Evolutionary conservation across 1,284 basidiomycete genomes (phyloP), one percentile per base, ranked within the genome.

Genomic region (Ustilago lituana): DNA sequence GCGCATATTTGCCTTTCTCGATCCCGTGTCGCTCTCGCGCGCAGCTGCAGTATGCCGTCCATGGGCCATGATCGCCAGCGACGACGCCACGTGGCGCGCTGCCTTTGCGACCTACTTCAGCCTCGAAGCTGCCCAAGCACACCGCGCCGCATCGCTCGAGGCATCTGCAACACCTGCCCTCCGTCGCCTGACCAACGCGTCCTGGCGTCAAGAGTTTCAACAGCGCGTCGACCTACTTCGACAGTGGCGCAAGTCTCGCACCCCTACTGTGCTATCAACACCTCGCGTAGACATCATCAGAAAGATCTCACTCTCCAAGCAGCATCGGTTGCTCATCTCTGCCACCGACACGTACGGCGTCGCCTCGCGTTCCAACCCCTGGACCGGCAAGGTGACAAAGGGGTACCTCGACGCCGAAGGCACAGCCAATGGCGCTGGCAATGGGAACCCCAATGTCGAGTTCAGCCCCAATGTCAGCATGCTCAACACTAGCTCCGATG

Each of bases 71-170:
- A 89, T 91, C 84, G 84, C 91, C 84, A 86, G 86, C 61, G 87
- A 91, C 75, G 92, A 94, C 62, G 89, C 88, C 71, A 92, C 90
- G 27, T 94, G 92, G 92, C 86, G 87, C 44, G 84, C 87, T n/a
- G 91, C 91, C n/a, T 91, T 91, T 79, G 84, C 88, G 51, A 86
- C 85, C 58, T 88, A 89, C 77, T 90, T 89, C 77, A 82, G 91
- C 46, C 87, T 87, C 38, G 68, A 71, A 43, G 63, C 68, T n/a
- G 68, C 58, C 4, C 51, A 54, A 22, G 86, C 91, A 45, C 82
- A 85, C 7, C 89, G 89, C 20, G 89, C 90, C 78, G 83, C 38
- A 19, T 67, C 58, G n/a, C 52, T 82, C 87, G 27, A 82, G 84
- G 66, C 82, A 83, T 53, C 76, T n/a, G 64, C 68, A 2, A 73